Base-by-base conservation (phyloP, 768 basidiomycete genomes). In the Cyathus striatus region DNA sequence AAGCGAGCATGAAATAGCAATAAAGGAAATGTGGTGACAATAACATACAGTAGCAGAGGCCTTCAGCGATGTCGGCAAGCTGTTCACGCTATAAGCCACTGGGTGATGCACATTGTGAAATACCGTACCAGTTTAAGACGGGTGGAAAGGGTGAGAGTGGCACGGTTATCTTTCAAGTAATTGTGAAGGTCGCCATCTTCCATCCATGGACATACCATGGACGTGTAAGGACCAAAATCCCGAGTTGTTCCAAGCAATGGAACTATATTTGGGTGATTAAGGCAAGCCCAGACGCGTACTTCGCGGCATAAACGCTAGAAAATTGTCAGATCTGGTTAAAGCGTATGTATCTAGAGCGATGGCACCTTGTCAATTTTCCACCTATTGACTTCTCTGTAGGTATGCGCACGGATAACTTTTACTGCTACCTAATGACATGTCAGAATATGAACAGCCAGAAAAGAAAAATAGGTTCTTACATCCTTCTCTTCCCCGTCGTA, bases 121-220 rank as follows among this genome's bases (percentile, higher is more conserved):
- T 27, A 5, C 10, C 40, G 14, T 21, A 41, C 40, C 14, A 41
- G 26, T 27, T 41, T 22, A 3, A 41, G 21, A 17, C 40, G 26
- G 6, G 12, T 20, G 6, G 26, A n/a, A 6, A 41, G 20, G 6
- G 24, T 41, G n/a, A 41, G 26, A 2, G 40, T 12, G 9, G 6
- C 12, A 14, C 23, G 9, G 13, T 27, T 12, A 17, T 23, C 23
- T 22, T 41, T 38, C n/a, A 51, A 36, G 39, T 47, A 51, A 2
- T 17, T 38, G 27, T 43, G 36, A 13, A 51, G 24, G 17, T 46
- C 47, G 6, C 49, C 49, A 26, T 45, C 44, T 12, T 51, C 43
- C 49, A 47, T 51, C 49, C 49, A 51, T 1, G 49, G 49, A 35
- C 46, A 47, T 5, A 47, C 40, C 43, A 51, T 45, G 7, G 46